Evolutionary conservation across 495 filamentous ascomycete genomes (phyloP), one percentile per base, ranked within the genome.

Genomic region (Paragyromitra xinjiangensis): DNA sequence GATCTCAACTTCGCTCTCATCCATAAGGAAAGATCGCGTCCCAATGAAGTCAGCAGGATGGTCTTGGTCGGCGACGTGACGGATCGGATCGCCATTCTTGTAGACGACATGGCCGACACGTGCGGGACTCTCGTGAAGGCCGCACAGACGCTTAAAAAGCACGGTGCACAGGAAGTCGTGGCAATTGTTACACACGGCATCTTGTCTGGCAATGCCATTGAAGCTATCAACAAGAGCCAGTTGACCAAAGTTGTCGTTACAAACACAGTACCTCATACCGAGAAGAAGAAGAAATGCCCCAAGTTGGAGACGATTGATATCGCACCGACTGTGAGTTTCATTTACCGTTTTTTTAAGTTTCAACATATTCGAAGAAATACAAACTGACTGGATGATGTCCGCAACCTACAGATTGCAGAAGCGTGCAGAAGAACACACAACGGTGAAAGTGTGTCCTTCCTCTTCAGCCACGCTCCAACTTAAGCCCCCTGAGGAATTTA

Each of bases 151-250:
- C 91, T 97, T 58, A 94, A 94, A 85, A 88, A 93, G 78, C 92
- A 98, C 84, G 93, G 93, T 59, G 95, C 95, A 0, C 89, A 88
- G 75, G 90, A 95, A 80, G 93, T 95, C 64, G 91, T 97, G 66
- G 95, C 96, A 42, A 94, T 99, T 69, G 96, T 98, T 64, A 98
- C 95, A 2, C 95, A 98, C 83, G 95, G 94, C 42, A 98, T 98
- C 71, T 85, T 99, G 40, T 94, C 92, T 72, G 95, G 95, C 3
- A 92, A 93, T 78, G 95, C 95, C 39, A 95, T 97, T 69, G 92
- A 95, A 84, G 94, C 90, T 50, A 86, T 99, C 73, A 98, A 98
- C 83, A 88, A 88, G 75, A 97, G 94, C 83, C 86, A 88, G 75
- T 84, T 98, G 78, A 89, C 86, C 71, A 90, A 90, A 69, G 84